Conservation (phyloP, 768 basidiomycete genomes). For the Leccinellum rugosiceps region DNA sequence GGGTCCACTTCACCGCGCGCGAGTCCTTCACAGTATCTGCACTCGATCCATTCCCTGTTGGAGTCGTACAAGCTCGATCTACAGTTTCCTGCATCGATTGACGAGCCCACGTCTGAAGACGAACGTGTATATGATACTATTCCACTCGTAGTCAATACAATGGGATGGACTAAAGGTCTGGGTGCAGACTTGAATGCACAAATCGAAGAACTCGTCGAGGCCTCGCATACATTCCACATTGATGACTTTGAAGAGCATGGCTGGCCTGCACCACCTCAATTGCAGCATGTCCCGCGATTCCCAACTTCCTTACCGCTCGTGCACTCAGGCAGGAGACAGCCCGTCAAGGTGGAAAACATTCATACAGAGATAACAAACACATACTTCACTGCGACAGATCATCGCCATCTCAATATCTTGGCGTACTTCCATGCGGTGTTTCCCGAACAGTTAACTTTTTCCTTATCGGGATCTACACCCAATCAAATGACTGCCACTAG, state of each 20-base stretch:
- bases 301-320: not conserved
- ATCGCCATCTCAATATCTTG: constrained; percentile 64
- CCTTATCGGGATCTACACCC: constrained; percentile 15
- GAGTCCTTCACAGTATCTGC: constrained; percentile 73
- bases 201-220: constrained; percentile 64
- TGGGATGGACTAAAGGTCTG: constrained; percentile 95
- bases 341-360: constrained; percentile 39
- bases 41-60: constrained; percentile 62
- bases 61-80: constrained; percentile 69
- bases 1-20: constrained; percentile 77
- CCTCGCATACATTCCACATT: constrained; percentile 37
- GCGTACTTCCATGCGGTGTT: constrained; percentile 70
- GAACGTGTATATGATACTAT: constrained; percentile 52
- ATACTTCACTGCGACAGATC: constrained; percentile 52
- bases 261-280: constrained; percentile 15
- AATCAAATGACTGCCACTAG: constrained; percentile 36
- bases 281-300: constrained; percentile 5
- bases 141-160: constrained; percentile 91
- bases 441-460: constrained; percentile 30
- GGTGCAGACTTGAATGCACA: constrained; percentile 73
- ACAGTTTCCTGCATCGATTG: constrained; percentile 40
- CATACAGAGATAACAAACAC: constrained; percentile 31
- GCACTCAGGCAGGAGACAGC: not conserved
- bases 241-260: constrained; percentile 20
- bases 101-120: constrained; percentile 29